phyloP scores from a whole-genome alignment of 805 yeast genomes.

The Dipodascus geniculatus region DNA sequence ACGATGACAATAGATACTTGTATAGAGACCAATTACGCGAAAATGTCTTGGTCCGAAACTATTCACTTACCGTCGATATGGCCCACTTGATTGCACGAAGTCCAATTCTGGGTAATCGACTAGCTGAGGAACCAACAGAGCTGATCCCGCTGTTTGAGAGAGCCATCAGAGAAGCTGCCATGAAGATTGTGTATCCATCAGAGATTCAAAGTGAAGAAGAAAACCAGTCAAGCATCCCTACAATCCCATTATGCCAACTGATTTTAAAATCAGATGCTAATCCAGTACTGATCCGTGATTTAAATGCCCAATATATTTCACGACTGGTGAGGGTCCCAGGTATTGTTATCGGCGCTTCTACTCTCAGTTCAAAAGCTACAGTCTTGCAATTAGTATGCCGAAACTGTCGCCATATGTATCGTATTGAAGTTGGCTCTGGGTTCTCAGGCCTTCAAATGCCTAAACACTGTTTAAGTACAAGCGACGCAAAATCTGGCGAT shows the following conservation, averaged over 20 bases:
- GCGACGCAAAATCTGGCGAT: constrained; percentile 33
- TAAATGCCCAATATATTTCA: constrained; percentile 80
- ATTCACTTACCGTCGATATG: constrained; percentile 58
- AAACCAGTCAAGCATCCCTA: constrained; percentile 26
- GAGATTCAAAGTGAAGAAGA: constrained; percentile 29
- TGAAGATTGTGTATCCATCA: constrained; percentile 6
- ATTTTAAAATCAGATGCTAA: constrained; percentile 63
- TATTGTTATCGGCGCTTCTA: constrained; percentile 83
- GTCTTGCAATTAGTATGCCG: constrained; percentile 76
- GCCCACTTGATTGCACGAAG: constrained; percentile 81
- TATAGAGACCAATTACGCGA: constrained; percentile 83
- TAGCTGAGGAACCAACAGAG: constrained; percentile 79
- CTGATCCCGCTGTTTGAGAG: constrained; percentile 71
- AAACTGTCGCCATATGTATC: constrained; percentile 70
- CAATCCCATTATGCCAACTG: constrained; percentile 74
- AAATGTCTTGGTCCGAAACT: constrained; percentile 67
- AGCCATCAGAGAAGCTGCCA: constrained; percentile 11
- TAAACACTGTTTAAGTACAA: constrained; percentile 46
- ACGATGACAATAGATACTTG: constrained; percentile 69
- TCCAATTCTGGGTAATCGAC: constrained; percentile 75
- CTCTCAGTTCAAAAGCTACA: constrained; percentile 79
- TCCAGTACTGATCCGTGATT: constrained; percentile 61
- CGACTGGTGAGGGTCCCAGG: constrained; percentile 88
- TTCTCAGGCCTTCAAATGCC: constrained; percentile 66
- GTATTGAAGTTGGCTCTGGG: constrained; percentile 49